These are phyloP conservation scores for Xylaria multiplex DNA, from an alignment of 2,329 filamentous ascomycete genomes.

Conservation along the genomic window DNA sequence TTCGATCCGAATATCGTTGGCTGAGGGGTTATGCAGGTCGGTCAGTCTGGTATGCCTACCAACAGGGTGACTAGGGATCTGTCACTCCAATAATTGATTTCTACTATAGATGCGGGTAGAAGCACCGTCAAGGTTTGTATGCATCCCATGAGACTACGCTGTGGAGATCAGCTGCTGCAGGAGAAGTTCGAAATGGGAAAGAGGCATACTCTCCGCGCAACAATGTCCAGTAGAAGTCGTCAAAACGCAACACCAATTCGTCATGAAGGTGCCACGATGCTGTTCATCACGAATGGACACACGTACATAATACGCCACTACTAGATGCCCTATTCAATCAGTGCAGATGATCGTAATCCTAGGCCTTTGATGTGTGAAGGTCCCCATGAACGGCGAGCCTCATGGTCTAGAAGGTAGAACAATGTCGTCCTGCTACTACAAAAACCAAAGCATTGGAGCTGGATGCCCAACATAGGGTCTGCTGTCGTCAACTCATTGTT, in stretches of 20 bases:
- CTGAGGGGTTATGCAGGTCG: constrained; percentile 40
- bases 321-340: constrained; percentile 28
- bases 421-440: constrained; percentile 19
- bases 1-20: constrained; percentile 38
- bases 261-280: constrained; percentile 38
- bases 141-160: constrained; percentile 30
- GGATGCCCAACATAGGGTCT: constrained; percentile 9
- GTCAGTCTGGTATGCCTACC: constrained; percentile 41
- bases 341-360: constrained; percentile 25
- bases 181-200: constrained; percentile 44
- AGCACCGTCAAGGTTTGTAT: constrained; percentile 30
- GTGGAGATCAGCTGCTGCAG: constrained; percentile 45
- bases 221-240: constrained; percentile 40
- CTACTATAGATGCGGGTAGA: constrained; percentile 35
- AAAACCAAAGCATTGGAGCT: constrained; percentile 17
- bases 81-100: constrained; percentile 36
- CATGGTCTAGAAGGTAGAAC: constrained; percentile 21
- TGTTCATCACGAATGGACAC: constrained; percentile 35
- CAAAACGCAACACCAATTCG: constrained; percentile 33
- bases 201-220: constrained; percentile 39
- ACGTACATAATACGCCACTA: constrained; percentile 15
- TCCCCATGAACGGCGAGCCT: constrained; percentile 13
- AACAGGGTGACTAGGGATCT: constrained; percentile 36
- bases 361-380: constrained; percentile 3
- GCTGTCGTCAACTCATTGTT: background rate